Conservation (phyloP, 169 alveolate genomes). For the Plasmodium fragile region DNA sequence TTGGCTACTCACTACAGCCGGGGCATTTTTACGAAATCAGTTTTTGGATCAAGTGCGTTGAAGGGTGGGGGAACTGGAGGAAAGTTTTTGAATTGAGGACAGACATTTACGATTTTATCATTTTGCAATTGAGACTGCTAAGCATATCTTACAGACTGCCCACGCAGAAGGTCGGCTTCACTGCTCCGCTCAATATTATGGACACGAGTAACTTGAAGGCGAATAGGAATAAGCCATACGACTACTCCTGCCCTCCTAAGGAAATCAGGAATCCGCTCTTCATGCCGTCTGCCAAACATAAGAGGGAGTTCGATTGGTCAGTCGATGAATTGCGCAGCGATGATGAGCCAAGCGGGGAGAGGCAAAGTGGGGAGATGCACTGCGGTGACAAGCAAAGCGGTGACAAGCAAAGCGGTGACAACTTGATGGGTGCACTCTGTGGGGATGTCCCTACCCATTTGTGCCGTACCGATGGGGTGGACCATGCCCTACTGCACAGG, state of each 20-base stretch:
- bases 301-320: slow-evolving; percentile 33
- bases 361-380: neutral
- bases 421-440: neutral
- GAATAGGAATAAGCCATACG: slow-evolving; percentile 24
- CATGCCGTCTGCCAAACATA: slow-evolving; percentile 26
- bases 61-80: slow-evolving; percentile 89
- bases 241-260: slow-evolving; percentile 40
- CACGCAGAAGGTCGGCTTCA: slow-evolving; percentile 81
- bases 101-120: slow-evolving; percentile 81
- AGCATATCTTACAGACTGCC: slow-evolving; percentile 82
- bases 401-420: neutral
- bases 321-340: neutral
- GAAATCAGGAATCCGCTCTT: slow-evolving; percentile 26
- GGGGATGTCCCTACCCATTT: neutral
- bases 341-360: neutral
- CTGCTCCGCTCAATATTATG: slow-evolving; percentile 78
- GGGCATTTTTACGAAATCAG: slow-evolving; percentile 86
- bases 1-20: slow-evolving; percentile 84
- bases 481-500: neutral
- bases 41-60: slow-evolving; percentile 86
- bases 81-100: slow-evolving; percentile 82
- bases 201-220: slow-evolving; percentile 1
- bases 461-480: neutral
- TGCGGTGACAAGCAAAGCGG: neutral
- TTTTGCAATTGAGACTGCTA: slow-evolving; percentile 79